These are phyloP conservation scores for Mucor circinelloides DNA, from an alignment of 371 early-diverging fungal genomes.

Conservation along the genomic window DNA sequence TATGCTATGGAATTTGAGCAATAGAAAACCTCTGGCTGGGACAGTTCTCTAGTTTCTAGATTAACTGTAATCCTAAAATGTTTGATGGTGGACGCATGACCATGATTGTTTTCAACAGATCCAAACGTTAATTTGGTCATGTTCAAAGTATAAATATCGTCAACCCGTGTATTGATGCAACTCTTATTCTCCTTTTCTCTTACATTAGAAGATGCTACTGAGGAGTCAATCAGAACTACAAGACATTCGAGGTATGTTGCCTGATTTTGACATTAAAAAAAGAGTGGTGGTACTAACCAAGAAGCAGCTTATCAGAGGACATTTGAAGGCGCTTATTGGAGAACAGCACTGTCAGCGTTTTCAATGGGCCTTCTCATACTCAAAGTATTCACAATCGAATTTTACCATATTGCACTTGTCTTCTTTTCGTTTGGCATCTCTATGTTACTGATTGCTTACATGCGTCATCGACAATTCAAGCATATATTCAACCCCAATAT, in stretches of 20 bases:
- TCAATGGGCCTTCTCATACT: conserved; percentile 70
- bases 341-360: conserved; percentile 71
- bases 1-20: background rate
- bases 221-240: conserved; percentile 37
- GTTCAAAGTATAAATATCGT: background rate
- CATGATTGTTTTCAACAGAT: background rate
- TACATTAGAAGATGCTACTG: background rate
- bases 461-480: conserved; percentile 48
- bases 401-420: conserved; percentile 70
- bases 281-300: background rate
- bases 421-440: conserved; percentile 69
- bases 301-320: conserved; percentile 68
- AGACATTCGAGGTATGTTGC: conserved; percentile 31
- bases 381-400: conserved; percentile 67
- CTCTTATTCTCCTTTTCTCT: background rate
- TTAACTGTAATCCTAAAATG: background rate
- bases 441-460: conserved; percentile 64
- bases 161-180: background rate
- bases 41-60: too few species aligned
- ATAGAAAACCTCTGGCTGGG: too few species aligned
- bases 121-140: background rate
- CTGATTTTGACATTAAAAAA: background rate
- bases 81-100: background rate
- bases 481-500: conserved; percentile 40
- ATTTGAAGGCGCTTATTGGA: conserved; percentile 82